phyloP scores from a whole-genome alignment of 2,329 filamentous ascomycete genomes.

The Nakataea oryzae region DNA sequence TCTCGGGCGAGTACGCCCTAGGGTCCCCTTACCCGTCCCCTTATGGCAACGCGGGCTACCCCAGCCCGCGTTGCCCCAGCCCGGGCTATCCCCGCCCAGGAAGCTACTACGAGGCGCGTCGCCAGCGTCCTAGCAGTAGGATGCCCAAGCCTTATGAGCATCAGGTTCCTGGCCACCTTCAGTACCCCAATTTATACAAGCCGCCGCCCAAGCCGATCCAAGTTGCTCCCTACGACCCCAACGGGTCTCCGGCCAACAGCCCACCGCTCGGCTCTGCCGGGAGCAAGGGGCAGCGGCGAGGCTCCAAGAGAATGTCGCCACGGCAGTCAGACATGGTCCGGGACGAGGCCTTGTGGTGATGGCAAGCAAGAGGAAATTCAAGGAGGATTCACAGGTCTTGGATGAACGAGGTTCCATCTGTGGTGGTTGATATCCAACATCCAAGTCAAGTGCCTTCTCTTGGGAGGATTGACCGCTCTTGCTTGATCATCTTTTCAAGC shows the following conservation, averaged over 20 bases:
- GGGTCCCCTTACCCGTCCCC: neutral
- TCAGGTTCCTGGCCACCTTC: conserved; percentile 2
- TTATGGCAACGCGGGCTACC: neutral
- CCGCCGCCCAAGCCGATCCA: neutral
- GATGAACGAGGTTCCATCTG: neutral
- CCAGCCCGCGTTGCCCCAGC: neutral
- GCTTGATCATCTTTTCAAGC: neutral
- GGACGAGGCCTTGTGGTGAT: conserved; percentile 2
- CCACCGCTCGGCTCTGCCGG: neutral
- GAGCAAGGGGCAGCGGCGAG: neutral
- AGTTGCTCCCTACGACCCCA: neutral
- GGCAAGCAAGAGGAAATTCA: neutral
- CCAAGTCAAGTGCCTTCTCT: neutral
- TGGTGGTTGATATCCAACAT: too few relatives aligned
- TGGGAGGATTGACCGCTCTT: neutral
- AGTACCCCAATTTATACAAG: conserved; percentile 4
- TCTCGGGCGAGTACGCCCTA: neutral
- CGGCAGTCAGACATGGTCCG: conserved; percentile 1
- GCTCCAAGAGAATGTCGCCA: conserved; percentile 1
- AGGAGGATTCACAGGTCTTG: neutral
- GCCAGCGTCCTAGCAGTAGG: neutral
- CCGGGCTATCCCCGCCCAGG: neutral
- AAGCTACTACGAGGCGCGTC: neutral
- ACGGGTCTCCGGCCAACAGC: neutral
- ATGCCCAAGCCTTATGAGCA: conserved; percentile 1